Conservation (phyloP, 805 yeast genomes). For the Candida golubevii region DNA sequence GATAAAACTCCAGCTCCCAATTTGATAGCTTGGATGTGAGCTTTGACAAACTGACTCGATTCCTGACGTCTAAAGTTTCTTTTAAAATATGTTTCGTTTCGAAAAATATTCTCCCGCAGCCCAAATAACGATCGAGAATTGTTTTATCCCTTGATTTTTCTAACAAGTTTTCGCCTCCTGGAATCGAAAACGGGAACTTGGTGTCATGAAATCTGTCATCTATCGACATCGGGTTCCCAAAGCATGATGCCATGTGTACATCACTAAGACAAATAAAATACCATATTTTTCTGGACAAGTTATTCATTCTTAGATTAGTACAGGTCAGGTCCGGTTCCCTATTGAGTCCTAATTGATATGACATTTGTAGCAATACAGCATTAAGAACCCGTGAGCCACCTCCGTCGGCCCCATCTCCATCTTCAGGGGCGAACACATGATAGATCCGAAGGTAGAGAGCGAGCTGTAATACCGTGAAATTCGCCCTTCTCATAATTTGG, state of each 20-base stretch:
- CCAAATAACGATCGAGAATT: conserved; percentile 9
- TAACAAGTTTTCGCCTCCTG: conserved; percentile 16
- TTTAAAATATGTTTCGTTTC: conserved; percentile 5
- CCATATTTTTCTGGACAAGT: conserved; percentile 27
- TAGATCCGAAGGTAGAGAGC: conserved; percentile 28
- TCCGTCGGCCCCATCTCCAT: conserved; percentile 40
- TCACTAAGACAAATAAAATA: conserved; percentile 13
- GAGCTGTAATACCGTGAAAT: conserved; percentile 29
- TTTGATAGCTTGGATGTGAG: conserved; percentile 8
- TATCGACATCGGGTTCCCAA: conserved; percentile 13
- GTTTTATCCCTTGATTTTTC: conserved; percentile 10
- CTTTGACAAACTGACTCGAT: conserved; percentile 8
- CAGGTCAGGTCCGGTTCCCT: conserved; percentile 51
- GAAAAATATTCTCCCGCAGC: conserved; percentile 6
- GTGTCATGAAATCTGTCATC: conserved; percentile 13
- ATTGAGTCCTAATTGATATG: conserved; percentile 60
- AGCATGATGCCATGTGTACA: conserved; percentile 9
- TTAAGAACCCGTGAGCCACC: conserved; percentile 29
- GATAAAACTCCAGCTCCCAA: conserved; percentile 12
- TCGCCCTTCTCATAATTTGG: conserved; percentile 38
- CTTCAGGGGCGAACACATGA: conserved; percentile 36
- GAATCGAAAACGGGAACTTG: conserved; percentile 10
- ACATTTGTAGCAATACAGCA: conserved; percentile 51
- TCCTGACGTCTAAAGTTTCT: conserved; percentile 8
- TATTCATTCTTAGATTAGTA: conserved; percentile 16